Conservation (phyloP, 805 yeast genomes). For the Aciculoconidium aculeatum region DNA sequence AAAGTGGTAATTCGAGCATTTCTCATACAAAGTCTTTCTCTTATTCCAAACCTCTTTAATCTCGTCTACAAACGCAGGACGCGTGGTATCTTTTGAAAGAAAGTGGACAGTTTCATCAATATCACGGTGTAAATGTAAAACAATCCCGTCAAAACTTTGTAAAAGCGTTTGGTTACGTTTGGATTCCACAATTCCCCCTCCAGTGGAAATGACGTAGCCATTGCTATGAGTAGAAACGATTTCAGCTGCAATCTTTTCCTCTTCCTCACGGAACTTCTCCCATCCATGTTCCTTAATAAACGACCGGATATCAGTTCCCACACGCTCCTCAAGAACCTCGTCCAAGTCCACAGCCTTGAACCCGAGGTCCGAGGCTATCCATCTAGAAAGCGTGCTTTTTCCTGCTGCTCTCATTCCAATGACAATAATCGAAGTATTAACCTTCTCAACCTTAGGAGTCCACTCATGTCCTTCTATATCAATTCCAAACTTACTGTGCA, state of each 20-base stretch:
- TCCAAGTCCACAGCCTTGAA: conserved; percentile 75
- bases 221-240: conserved; percentile 33
- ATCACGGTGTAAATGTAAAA: conserved; percentile 85
- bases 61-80: conserved; percentile 86
- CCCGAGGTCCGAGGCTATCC: conserved; percentile 68
- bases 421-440: conserved; percentile 58
- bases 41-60: conserved; percentile 78
- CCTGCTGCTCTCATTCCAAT: conserved; percentile 99
- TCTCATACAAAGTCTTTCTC: conserved; percentile 73
- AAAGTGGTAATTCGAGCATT: conserved; percentile 72
- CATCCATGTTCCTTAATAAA: conserved; percentile 68
- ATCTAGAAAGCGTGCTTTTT: conserved; percentile 76
- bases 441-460: conserved; percentile 18
- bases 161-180: conserved; percentile 59
- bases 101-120: conserved; percentile 73
- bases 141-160: conserved; percentile 64
- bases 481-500: conserved; percentile 63
- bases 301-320: conserved; percentile 49
- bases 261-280: conserved; percentile 78
- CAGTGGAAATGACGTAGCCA: conserved; percentile 79
- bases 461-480: conserved; percentile 69
- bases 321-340: conserved; percentile 52
- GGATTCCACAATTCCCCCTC: conserved; percentile 92
- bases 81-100: conserved; percentile 67
- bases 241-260: conserved; percentile 50